These are phyloP conservation scores for Diaporthe citri DNA, from an alignment of 2,329 filamentous ascomycete genomes.

Conservation along the genomic window DNA sequence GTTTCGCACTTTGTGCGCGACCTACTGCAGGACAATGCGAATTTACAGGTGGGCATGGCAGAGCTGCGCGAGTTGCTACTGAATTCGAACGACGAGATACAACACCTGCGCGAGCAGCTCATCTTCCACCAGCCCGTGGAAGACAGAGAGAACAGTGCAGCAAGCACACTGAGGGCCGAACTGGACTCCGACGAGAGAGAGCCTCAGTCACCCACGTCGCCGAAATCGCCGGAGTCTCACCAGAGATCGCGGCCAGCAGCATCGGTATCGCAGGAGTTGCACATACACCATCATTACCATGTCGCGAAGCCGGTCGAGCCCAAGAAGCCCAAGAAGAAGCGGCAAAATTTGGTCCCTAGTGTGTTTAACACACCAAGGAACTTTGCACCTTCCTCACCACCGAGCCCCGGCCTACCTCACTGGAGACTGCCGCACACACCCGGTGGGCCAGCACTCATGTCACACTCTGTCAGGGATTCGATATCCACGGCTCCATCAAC, in stretches of 20 bases:
- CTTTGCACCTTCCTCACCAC: constrained; percentile 56
- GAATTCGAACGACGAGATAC: constrained; percentile 94
- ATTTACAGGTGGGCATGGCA: constrained; percentile 89
- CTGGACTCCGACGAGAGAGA: constrained; percentile 63
- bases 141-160: constrained; percentile 53
- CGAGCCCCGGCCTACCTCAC: constrained; percentile 47
- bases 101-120: constrained; percentile 85
- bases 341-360: constrained; percentile 71
- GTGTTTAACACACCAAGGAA: constrained; percentile 69
- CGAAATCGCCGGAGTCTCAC: constrained; percentile 35
- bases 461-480: constrained; percentile 63
- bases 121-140: constrained; percentile 79
- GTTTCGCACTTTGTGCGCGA: constrained; percentile 98
- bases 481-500: constrained; percentile 62
- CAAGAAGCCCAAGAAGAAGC: constrained; percentile 75
- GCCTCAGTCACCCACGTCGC: constrained; percentile 47
- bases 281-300: constrained; percentile 96
- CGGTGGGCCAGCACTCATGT: constrained; percentile 55
- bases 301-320: constrained; percentile 71
- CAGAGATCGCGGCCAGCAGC: constrained; percentile 46
- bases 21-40: constrained; percentile 94
- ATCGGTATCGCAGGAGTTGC: constrained; percentile 78
- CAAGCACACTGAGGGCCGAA: constrained; percentile 77
- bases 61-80: constrained; percentile 92
- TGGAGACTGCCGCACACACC: constrained; percentile 55